Conservation (phyloP, 192 early-diverging fungal species). For the Umbelopsis sp. region DNA sequence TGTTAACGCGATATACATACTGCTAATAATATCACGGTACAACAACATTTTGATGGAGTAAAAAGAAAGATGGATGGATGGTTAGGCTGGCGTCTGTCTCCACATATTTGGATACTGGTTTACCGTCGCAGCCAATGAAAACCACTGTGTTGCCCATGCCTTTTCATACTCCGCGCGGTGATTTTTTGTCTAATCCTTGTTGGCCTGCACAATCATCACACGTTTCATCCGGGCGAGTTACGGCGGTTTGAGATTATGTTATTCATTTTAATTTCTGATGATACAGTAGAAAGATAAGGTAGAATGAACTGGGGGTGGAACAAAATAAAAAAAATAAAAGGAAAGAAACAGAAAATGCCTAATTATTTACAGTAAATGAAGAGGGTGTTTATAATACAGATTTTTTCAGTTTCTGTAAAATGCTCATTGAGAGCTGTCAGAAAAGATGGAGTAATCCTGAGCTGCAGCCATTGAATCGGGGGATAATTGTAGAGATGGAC, state of each 20-base stretch:
- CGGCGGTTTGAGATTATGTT: too few relatives aligned
- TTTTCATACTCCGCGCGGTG: slow-evolving; percentile 6
- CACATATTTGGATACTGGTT: background rate
- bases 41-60: slow-evolving; percentile 61
- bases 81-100: background rate
- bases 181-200: background rate
- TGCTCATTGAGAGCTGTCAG: too few relatives aligned
- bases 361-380: slow-evolving; percentile 6
- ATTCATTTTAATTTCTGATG: too few relatives aligned
- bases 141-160: background rate
- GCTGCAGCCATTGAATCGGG: too few relatives aligned
- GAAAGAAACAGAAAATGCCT: background rate
- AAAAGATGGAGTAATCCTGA: too few relatives aligned
- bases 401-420: background rate
- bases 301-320: background rate
- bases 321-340: background rate
- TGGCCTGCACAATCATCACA: background rate
- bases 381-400: background rate
- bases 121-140: background rate
- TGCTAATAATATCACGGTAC: slow-evolving; percentile 65
- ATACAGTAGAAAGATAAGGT: too few relatives aligned
- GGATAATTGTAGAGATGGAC: too few relatives aligned
- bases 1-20: slow-evolving; percentile 45
- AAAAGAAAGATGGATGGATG: slow-evolving; percentile 35
- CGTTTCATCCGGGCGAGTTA: too few relatives aligned